A percentile compares a stretch with the other conserved stretches of the same genome.
Conservation (phyloP, 768 basidiomycete genomes). For the Piloderma croceum region DNA sequence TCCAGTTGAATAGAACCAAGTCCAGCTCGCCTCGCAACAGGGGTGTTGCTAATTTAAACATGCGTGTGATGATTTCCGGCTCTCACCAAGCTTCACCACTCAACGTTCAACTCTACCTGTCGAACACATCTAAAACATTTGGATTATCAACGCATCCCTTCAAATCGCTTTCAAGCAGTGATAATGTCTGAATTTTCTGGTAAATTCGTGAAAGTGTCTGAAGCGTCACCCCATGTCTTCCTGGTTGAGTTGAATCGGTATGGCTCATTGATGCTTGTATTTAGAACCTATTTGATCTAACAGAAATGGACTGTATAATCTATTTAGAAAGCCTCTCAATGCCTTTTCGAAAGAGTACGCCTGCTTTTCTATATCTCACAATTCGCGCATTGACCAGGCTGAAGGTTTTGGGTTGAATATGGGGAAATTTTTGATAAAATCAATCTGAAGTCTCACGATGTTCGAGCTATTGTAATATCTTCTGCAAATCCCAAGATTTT, state of each 20-base stretch:
- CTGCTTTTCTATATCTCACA: background rate
- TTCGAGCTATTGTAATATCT: constrained; percentile 69
- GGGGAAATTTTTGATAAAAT: constrained; percentile 56
- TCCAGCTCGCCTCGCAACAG: too few relatives aligned
- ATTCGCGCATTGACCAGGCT: background rate
- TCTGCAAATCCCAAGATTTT: constrained; percentile 69
- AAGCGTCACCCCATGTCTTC: constrained; percentile 32
- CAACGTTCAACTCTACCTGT: too few relatives aligned
- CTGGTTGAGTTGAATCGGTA: constrained; percentile 36
- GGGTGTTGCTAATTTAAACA: too few relatives aligned
- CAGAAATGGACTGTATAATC: background rate
- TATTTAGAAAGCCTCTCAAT: constrained; percentile 55
- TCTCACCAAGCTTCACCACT: too few relatives aligned
- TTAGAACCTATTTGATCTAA: background rate
- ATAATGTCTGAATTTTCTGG: constrained; percentile 10
- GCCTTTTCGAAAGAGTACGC: constrained; percentile 50
- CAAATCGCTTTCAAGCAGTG: too few relatives aligned
- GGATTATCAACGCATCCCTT: too few relatives aligned
- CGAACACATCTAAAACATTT: too few relatives aligned
- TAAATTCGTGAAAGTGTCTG: constrained; percentile 29
- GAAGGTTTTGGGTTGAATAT: constrained; percentile 72
- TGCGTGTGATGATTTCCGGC: too few relatives aligned
- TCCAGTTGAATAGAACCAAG: too few relatives aligned
- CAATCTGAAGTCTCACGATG: constrained; percentile 40
- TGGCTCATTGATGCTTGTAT: background rate